These are phyloP conservation scores for Leccinum huronense DNA, from an alignment of 1,284 basidiomycete species.

Conservation along the genomic window DNA sequence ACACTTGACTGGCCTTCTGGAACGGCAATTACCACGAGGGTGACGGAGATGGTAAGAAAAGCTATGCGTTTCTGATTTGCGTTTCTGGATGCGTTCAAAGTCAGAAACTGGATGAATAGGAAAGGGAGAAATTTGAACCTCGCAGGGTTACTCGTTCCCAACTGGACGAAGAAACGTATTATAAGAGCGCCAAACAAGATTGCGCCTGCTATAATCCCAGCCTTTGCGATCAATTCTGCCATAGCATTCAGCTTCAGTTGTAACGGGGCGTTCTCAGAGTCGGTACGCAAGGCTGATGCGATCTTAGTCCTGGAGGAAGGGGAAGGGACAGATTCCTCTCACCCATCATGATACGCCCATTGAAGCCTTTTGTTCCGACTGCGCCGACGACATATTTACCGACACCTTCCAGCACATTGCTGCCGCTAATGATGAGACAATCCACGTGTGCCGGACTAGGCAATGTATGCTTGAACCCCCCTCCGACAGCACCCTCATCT, in stretches of 20 bases:
- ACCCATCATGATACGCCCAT: constrained; percentile 97
- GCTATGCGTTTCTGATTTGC: constrained; percentile 84
- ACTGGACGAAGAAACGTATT: constrained; percentile 92
- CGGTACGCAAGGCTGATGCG: constrained; percentile 68
- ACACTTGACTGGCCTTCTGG: constrained; percentile 71
- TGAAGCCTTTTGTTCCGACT: constrained; percentile 90
- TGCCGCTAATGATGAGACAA: constrained; percentile 88
- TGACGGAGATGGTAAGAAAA: constrained; percentile 94
- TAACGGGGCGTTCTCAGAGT: constrained; percentile 85
- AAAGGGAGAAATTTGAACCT: constrained; percentile 36
- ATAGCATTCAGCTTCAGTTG: constrained; percentile 92
- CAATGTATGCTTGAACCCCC: constrained; percentile 22
- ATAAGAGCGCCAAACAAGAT: constrained; percentile 83
- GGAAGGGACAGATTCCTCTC: constrained; percentile 25
- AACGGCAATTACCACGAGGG: constrained; percentile 88
- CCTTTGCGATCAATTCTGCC: constrained; percentile 92
- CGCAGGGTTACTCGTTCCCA: constrained; percentile 56
- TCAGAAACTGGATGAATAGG: constrained; percentile 1
- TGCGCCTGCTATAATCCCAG: constrained; percentile 81
- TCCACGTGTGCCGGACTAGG: constrained; percentile 62
- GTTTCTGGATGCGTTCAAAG: constrained; percentile 44
- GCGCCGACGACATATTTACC: constrained; percentile 91
- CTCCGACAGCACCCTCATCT: constrained; percentile 26
- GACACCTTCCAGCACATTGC: constrained; percentile 93
- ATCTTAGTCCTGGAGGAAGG: constrained; percentile 17